These are phyloP conservation scores for Ephemerocybe angulata DNA, from an alignment of 768 basidiomycete genomes.

Conservation along the genomic window DNA sequence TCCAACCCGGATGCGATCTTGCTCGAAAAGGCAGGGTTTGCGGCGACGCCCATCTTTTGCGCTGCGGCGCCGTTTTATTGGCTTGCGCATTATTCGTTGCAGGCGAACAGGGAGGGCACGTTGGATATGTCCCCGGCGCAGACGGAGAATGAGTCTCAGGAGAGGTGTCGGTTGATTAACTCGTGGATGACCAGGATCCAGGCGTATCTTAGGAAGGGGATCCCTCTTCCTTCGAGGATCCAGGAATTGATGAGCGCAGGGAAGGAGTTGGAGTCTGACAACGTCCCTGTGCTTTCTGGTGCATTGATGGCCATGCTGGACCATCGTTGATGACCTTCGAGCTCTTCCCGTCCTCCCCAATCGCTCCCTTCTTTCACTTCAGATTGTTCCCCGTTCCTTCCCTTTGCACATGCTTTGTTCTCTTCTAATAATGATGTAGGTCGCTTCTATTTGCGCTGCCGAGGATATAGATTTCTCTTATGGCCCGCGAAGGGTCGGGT, in stretches of 20 bases:
- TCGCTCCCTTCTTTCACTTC: too few species aligned
- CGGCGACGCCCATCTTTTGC: conserved; percentile 33
- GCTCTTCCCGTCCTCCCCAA: too few species aligned
- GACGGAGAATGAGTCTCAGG: conserved; percentile 26
- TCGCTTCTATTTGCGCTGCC: too few species aligned
- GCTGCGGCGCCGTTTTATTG: conserved; percentile 59
- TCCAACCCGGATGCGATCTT: conserved; percentile 32
- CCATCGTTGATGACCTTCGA: not conserved
- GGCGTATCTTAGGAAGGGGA: conserved; percentile 39
- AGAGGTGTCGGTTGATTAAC: conserved; percentile 45
- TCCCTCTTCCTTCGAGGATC: conserved; percentile 40
- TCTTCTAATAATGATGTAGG: too few species aligned
- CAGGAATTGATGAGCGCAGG: conserved; percentile 30
- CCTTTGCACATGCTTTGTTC: too few species aligned
- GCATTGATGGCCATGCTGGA: not conserved
- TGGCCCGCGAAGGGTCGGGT: too few species aligned
- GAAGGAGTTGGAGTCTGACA: conserved; percentile 3
- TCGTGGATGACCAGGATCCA: conserved; percentile 49
- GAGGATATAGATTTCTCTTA: too few species aligned
- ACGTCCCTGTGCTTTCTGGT: not conserved
- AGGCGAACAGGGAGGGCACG: conserved; percentile 49
- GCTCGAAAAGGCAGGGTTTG: conserved; percentile 24
- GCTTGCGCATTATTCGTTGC: conserved; percentile 53
- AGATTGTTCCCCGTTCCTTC: too few species aligned
- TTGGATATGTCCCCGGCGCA: conserved; percentile 16